phyloP scores from a whole-genome alignment of 768 basidiomycete species.

The Suillus placidus region DNA sequence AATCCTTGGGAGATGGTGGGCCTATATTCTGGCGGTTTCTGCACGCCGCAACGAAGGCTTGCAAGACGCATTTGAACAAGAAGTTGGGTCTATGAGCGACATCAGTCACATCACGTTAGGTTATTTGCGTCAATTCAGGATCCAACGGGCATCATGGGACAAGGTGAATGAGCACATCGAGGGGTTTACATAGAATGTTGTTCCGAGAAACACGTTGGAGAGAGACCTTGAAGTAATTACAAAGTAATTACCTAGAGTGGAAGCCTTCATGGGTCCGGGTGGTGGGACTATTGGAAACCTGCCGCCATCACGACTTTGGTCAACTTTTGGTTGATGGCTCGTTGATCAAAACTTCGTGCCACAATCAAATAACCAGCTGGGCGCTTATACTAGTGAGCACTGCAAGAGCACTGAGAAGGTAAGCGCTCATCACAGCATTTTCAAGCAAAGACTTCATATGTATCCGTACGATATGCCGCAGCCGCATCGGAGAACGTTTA shows the following conservation, averaged over 20 bases:
- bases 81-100: conserved; percentile 49
- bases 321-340: not conserved
- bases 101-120: no score
- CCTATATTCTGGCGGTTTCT: conserved; percentile 72
- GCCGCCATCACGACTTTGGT: no score
- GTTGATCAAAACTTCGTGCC: not conserved
- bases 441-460: not conserved
- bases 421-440: conserved; percentile 6
- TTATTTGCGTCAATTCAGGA: not conserved
- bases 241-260: not conserved
- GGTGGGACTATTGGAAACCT: no score
- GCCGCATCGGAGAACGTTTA: not conserved
- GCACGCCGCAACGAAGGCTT: conserved; percentile 58
- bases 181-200: not conserved
- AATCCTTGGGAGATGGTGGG: conserved; percentile 64
- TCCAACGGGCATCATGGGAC: no score
- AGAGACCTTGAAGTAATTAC: not conserved
- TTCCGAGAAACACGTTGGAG: no score
- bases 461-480: not conserved
- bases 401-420: not conserved
- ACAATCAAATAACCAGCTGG: not conserved
- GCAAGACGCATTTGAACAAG: conserved; percentile 31
- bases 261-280: not conserved
- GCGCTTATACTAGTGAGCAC: not conserved
- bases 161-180: not conserved